Evolutionary conservation across 805 yeast genomes (phyloP), one percentile per base, ranked within the genome.

Genomic region (Starmerella davenportii): DNA sequence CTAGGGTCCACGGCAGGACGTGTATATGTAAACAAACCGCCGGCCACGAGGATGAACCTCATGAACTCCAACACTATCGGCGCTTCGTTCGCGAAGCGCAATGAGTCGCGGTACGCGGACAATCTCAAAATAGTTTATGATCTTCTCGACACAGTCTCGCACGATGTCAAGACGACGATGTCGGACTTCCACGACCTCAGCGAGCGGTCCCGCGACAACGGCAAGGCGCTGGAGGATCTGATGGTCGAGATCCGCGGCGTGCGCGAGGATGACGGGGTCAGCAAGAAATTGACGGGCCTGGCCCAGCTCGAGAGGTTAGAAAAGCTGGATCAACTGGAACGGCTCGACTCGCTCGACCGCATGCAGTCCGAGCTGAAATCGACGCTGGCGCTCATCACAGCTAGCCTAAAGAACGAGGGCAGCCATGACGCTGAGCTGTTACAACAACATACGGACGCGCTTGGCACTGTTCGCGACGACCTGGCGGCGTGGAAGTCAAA

Each of bases 141-240:
- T 4, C 42, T 54, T 1, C 59, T 64, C 21, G 34, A 37, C 14
- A 28, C 43, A 4, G 52, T 65, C 16, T 58, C 57, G 37, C 44
- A 47, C 11, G 49, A 61, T 14, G 48, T 63, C 4, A 43, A 48
- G 9, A 49, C 53, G 11, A 54, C 61, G 4, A 50, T 52, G 36
- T 47, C 48, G 16, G 62, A 57, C 35, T 58, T 60, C 32, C 56
- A 51, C 15, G 48, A 54, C 21, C 44, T 59, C 23, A 52, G 57
- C 8, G 44, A 51, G 25, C 51, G 64, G 1, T 59, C 63, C 5
- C 42, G 51, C 20, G 61, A 59, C 39, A 59, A 59, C 44, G 63
- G 62, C 13, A 48, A 43, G 17, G 63, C 62, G 2, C 46, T 43
- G 36, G 57, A 49, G 44, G 38, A 23, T 29, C 46, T 41, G 23